Evolutionary conservation across 2,329 filamentous ascomycete species (phyloP).

Genomic region (Fusarium sp.): DNA sequence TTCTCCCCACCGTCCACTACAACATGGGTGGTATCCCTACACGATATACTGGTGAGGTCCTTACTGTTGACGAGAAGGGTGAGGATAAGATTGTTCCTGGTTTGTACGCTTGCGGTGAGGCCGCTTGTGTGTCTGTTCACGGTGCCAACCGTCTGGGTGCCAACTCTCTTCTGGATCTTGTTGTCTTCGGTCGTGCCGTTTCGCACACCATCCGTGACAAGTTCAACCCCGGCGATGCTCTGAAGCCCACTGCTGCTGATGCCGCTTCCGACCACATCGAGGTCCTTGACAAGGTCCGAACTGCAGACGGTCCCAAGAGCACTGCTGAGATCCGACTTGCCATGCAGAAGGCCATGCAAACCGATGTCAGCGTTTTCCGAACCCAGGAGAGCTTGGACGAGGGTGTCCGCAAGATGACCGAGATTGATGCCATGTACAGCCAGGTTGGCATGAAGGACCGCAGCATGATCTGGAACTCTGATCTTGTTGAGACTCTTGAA

Average conservation of each 20-base stretch:
- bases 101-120: constrained; percentile 96
- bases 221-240: constrained; percentile 84
- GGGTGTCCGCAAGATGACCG: constrained; percentile 87
- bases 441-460: constrained; percentile 96
- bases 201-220: constrained; percentile 98
- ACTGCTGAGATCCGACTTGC: constrained; percentile 89
- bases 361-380: constrained; percentile 95
- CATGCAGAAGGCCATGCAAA: constrained; percentile 99
- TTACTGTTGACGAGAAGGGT: constrained; percentile 87
- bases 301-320: constrained; percentile 84
- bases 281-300: constrained; percentile 88
- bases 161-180: constrained; percentile 97
- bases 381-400: constrained; percentile 94
- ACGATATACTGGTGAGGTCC: constrained; percentile 95
- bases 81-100: constrained; percentile 95
- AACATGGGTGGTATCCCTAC: constrained; percentile 99
- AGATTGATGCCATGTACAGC: constrained; percentile 83
- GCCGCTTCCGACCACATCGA: constrained; percentile 89
- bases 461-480: constrained; percentile 99
- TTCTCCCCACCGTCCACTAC: constrained; percentile 97
- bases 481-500: constrained; percentile 96
- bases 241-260: constrained; percentile 84
- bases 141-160: constrained; percentile 97
- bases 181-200: constrained; percentile 97
- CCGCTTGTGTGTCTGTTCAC: constrained; percentile 97